A percentile compares a stretch with the other conserved stretches of the same genome.
Evolutionary conservation across 176 grass and related monocot species (phyloP).

Genomic region (Oryza meyeriana): DNA sequence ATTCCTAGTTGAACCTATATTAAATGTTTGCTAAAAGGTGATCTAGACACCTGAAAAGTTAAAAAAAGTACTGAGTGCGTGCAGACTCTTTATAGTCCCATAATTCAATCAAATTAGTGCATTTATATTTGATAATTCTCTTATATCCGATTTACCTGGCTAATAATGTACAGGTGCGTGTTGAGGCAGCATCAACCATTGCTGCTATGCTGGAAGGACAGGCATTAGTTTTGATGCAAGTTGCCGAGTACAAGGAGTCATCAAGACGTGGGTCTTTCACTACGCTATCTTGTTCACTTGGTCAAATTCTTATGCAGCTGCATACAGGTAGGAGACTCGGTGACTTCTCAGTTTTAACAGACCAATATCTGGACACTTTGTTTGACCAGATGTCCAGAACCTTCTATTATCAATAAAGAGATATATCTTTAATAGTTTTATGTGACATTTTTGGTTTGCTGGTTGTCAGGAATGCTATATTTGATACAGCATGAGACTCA

Average conservation of each 20-base stretch:
- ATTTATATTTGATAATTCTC: conserved; percentile 10
- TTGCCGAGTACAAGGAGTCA: conserved; percentile 84
- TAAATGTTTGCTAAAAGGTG: conserved; percentile 1
- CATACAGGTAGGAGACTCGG: conserved; percentile 62
- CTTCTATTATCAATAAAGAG: neutral
- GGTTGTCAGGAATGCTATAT: conserved; percentile 65
- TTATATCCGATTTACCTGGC: neutral
- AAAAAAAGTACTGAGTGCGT: neutral
- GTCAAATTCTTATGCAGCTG: conserved; percentile 93
- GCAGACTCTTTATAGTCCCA: neutral
- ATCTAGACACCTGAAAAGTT: neutral
- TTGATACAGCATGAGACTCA: conserved; percentile 85
- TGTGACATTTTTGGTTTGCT: conserved; percentile 31
- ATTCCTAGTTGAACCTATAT: neutral
- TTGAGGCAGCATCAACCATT: conserved; percentile 71
- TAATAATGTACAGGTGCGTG: conserved; percentile 53
- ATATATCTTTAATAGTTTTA: conserved; percentile 14
- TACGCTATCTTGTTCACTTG: conserved; percentile 77
- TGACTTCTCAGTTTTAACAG: conserved; percentile 5
- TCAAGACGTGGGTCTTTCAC: conserved; percentile 88
- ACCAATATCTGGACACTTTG: conserved; percentile 5
- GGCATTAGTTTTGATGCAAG: conserved; percentile 76
- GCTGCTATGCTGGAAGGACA: conserved; percentile 82
- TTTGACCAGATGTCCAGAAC: neutral
- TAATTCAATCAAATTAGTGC: neutral